Base-by-base conservation (phyloP, 2,329 filamentous ascomycete species). In the Cladosporium austrohemisphaericum region DNA sequence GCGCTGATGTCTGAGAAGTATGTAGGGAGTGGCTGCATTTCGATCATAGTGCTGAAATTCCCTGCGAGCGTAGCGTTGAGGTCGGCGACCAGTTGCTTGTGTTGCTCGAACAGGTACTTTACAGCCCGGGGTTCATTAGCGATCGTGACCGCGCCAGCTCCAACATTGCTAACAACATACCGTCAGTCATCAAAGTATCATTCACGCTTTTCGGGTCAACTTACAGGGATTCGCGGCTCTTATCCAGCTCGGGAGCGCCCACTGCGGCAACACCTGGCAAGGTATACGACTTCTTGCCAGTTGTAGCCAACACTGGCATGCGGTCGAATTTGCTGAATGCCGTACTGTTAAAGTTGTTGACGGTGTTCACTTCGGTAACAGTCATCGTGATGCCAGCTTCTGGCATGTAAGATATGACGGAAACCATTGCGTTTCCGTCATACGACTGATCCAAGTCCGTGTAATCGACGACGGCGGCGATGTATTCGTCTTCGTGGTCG, bases 1-100 rank as follows among this genome's bases (percentile, higher is more conserved):
- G 20, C 38, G 25, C 38, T 16, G 26, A 31, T 31, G 4, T 41
- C 38, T 20, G 26, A 25, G 26, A 41, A 41, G 38, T 41, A 41
- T 7, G 25, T 19, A 13, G 38, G 38, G 9, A 41, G 38, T 31
- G 38, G 38, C 11, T 41, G 38, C n/a, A 41, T 25, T 16, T 41
- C 38, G 38, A 41, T 41, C 38, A 41, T 41, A 26, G 38, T 41
- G 38, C 23, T 31, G 38, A 41, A 31, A 11, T 31, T 41, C 11
- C 26, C 26, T 31, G 25, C 38, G 9, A 41, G 16, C 3, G 38
- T 41, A 7, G 25, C 38, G 8, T 41, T 41, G 16, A 41, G 25
- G 25, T 19, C 19, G 14, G 26, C 38, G 38, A 41, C 31, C 4
- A 41, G 26, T 14, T 41, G 14, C 9, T 19, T 18, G 9, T 41